phyloP scores from a whole-genome alignment of 306 rosid species.

The Citrullus colocynthis region DNA sequence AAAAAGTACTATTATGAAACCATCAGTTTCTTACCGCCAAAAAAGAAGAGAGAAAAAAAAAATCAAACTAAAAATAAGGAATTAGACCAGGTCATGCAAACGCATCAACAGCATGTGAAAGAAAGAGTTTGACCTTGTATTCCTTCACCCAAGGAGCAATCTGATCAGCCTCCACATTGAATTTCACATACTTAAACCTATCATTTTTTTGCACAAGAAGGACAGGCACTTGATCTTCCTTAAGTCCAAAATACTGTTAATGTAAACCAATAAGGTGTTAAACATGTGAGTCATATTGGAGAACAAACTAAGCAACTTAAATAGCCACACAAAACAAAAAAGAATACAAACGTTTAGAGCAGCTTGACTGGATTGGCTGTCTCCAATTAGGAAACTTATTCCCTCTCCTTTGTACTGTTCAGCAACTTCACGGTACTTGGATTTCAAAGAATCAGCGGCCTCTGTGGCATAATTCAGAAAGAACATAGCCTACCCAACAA shows the following conservation, averaged over 20 bases:
- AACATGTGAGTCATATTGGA: constrained; percentile 7
- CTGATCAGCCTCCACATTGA: constrained; percentile 53
- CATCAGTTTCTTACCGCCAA: too few species aligned
- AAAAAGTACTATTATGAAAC: not conserved
- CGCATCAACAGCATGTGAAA: not conserved
- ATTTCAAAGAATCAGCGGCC: constrained; percentile 44
- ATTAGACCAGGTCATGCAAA: not conserved
- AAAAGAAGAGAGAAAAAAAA: not conserved
- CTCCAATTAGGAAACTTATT: constrained; percentile 68
- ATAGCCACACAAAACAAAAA: not conserved
- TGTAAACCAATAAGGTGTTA: constrained; percentile 11
- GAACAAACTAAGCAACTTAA: not conserved
- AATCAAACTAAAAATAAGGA: not conserved
- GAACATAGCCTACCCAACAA: constrained; percentile 64
- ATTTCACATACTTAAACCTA: constrained; percentile 60
- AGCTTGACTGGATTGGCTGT: constrained; percentile 54
- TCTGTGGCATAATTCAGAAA: constrained; percentile 60
- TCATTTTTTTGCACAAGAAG: constrained; percentile 53
- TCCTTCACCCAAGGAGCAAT: constrained; percentile 65
- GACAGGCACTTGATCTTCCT: constrained; percentile 72
- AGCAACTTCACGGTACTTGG: constrained; percentile 63
- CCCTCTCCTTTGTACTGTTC: constrained; percentile 48
- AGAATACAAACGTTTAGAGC: constrained; percentile 65
- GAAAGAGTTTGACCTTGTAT: constrained; percentile 47
- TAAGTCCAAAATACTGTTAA: constrained; percentile 74